phyloP scores from a whole-genome alignment of 2,329 filamentous ascomycete genomes.

The Nothophaeocryptopus gaeumannii region DNA sequence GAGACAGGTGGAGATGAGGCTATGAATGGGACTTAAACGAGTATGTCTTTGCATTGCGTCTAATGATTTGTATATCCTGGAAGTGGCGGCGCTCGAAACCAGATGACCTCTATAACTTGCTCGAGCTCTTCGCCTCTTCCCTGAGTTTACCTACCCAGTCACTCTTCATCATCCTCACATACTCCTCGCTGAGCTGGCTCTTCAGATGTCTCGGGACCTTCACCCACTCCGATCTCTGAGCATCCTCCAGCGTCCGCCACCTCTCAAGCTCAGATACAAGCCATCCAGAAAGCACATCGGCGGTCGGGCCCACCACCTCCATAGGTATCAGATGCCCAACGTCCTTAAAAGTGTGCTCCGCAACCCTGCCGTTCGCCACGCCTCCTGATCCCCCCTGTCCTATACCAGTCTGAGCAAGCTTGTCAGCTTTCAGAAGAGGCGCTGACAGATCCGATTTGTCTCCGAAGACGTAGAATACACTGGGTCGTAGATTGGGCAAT shows the following conservation, averaged over 20 bases:
- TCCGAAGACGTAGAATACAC: conserved; percentile 69
- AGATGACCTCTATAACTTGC: too few species aligned
- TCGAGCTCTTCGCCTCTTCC: too few species aligned
- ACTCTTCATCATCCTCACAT: too few species aligned
- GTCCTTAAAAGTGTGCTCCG: conserved; percentile 60
- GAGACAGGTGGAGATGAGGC: conserved; percentile 8
- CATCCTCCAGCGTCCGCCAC: conserved; percentile 34
- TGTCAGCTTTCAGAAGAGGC: conserved; percentile 52
- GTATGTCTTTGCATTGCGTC: neutral
- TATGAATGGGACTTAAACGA: conserved; percentile 17
- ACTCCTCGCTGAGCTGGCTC: too few species aligned
- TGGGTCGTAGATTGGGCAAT: conserved; percentile 61
- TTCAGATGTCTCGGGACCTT: conserved; percentile 20
- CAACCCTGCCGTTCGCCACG: conserved; percentile 62
- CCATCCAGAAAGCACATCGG: conserved; percentile 48
- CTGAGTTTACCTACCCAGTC: too few species aligned
- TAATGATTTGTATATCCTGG: too few species aligned
- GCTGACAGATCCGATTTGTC: conserved; percentile 56
- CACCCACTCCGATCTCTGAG: conserved; percentile 28
- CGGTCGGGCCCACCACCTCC: conserved; percentile 69
- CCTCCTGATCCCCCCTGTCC: conserved; percentile 68
- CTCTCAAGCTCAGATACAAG: conserved; percentile 32
- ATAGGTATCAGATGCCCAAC: conserved; percentile 80
- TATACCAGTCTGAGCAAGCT: conserved; percentile 62
- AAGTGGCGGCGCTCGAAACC: too few species aligned